Conservation (phyloP, 2,329 filamentous ascomycete genomes). For the Tolypocladium tundrense region DNA sequence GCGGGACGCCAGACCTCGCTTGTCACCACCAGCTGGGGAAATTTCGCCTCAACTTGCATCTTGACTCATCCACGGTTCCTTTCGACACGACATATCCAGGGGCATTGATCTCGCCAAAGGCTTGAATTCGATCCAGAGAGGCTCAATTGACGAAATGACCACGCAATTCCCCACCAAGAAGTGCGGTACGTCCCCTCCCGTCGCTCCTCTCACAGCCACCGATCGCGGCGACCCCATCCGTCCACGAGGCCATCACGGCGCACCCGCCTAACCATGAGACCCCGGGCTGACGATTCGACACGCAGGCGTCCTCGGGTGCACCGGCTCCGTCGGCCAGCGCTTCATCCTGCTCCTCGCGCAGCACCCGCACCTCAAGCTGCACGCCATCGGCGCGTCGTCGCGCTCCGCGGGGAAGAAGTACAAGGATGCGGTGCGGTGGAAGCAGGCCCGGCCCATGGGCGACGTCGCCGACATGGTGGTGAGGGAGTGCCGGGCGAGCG, state of each 20-base stretch:
- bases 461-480: constrained; percentile 73
- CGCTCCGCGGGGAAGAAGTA: constrained; percentile 90
- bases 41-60: constrained; percentile 6
- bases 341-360: constrained; percentile 87
- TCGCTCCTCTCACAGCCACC: constrained; percentile 3
- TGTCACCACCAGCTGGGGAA: not conserved
- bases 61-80: not conserved
- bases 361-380: constrained; percentile 78
- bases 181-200: constrained; percentile 35
- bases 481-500: constrained; percentile 69
- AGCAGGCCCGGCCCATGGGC: constrained; percentile 78
- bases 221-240: not conserved
- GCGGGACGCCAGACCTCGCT: constrained; percentile 11
- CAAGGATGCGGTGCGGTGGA: constrained; percentile 90
- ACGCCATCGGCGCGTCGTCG: constrained; percentile 81
- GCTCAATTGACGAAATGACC: constrained; percentile 14
- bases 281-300: not conserved
- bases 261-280: not conserved
- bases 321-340: constrained; percentile 87
- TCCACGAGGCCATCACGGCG: not conserved
- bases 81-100: not conserved
- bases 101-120: not conserved
- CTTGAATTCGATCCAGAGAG: not conserved
- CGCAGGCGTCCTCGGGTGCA: constrained; percentile 72
- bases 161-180: constrained; percentile 45